Percentiles rank a stretch among this genome's conserved stretches.
Conservation (phyloP, 306 rosid species). For the Casuarina equisetifolia region DNA sequence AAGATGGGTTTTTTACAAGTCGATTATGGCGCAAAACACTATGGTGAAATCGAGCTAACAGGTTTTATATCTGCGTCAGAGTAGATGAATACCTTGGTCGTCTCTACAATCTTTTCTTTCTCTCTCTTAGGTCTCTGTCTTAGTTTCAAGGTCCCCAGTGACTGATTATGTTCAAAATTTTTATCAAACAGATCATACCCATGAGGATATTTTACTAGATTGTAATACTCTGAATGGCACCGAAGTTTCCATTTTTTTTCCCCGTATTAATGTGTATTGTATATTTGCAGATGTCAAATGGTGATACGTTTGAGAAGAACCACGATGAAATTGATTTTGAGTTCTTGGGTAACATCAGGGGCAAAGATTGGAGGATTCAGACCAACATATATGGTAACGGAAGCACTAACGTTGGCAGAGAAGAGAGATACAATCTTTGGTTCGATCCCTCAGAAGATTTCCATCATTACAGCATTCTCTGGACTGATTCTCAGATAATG, state of each 20-base stretch:
- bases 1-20: background rate
- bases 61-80: background rate
- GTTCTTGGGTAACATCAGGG: slow-evolving; percentile 93
- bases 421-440: slow-evolving; percentile 88
- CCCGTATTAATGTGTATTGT: background rate
- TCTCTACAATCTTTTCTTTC: no score
- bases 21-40: background rate
- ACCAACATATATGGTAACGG: slow-evolving; percentile 97
- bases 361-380: slow-evolving; percentile 94
- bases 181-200: background rate
- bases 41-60: background rate
- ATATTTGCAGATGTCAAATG: slow-evolving; percentile 79
- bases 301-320: slow-evolving; percentile 75
- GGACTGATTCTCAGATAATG: slow-evolving; percentile 87
- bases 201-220: background rate
- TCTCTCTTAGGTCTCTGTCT: background rate
- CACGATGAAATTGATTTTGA: slow-evolving; percentile 98
- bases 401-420: slow-evolving; percentile 85
- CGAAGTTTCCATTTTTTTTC: background rate
- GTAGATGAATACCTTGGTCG: background rate
- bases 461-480: slow-evolving; percentile 82
- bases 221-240: background rate
- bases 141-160: background rate
- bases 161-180: background rate
- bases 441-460: slow-evolving; percentile 91